A percentile compares a stretch with the other conserved stretches of the same genome.
Evolutionary conservation across 305 asterid genomes (phyloP).

Genomic region (Solanum hybrid): DNA sequence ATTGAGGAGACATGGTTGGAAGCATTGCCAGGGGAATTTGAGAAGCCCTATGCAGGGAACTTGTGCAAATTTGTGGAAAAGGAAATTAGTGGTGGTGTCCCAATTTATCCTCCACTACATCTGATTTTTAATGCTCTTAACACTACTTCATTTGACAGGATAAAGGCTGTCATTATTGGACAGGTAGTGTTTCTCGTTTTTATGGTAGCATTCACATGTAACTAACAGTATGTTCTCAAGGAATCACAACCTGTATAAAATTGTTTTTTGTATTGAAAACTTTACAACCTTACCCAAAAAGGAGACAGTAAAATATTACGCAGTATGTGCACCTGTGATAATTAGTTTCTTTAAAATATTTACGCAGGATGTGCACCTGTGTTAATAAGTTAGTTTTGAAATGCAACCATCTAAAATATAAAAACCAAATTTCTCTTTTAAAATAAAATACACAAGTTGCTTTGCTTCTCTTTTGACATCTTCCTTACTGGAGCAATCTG

Average conservation of each 20-base stretch:
- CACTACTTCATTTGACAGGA: constrained; percentile 65
- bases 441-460: background rate
- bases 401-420: background rate
- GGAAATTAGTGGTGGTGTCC: constrained; percentile 44
- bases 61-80: constrained; percentile 56
- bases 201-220: background rate
- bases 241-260: background rate
- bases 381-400: background rate
- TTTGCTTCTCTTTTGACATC: background rate
- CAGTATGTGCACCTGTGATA: background rate
- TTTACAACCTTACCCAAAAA: background rate
- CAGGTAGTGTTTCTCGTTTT: constrained; percentile 41
- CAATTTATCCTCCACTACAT: constrained; percentile 87
- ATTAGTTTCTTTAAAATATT: background rate
- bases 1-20: constrained; percentile 78
- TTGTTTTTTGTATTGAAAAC: background rate
- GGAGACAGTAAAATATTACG: background rate
- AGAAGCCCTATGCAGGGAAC: constrained; percentile 61
- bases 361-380: background rate
- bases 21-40: constrained; percentile 59
- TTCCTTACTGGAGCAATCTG: background rate
- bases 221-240: background rate
- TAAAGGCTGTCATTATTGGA: constrained; percentile 90
- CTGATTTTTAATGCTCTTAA: constrained; percentile 81
- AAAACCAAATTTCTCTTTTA: background rate